phyloP scores from a whole-genome alignment of 345 rosid genomes.

The Camelina neglecta region DNA sequence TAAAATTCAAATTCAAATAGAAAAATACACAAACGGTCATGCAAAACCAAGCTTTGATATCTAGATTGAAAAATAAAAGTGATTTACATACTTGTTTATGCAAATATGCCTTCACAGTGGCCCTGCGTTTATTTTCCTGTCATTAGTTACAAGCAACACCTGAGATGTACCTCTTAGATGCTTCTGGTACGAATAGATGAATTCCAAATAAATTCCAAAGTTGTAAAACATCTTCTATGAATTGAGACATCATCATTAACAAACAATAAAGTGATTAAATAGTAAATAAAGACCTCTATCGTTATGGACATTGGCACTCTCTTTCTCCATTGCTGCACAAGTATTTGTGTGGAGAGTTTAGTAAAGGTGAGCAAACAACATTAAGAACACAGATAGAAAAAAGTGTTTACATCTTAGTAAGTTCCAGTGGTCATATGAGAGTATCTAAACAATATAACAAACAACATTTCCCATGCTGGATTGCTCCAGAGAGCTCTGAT shows the following conservation, averaged over 20 bases:
- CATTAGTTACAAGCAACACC: too few relatives aligned
- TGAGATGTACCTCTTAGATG: slow-evolving; percentile 52
- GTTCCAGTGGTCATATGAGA: slow-evolving; percentile 1
- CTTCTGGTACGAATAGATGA: slow-evolving; percentile 80
- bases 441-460: not conserved
- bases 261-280: not conserved
- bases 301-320: slow-evolving; percentile 85
- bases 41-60: too few relatives aligned
- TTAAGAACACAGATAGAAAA: not conserved
- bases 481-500: slow-evolving; percentile 80
- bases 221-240: not conserved
- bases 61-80: too few relatives aligned
- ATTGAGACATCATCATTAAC: slow-evolving; percentile 1
- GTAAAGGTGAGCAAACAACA: not conserved
- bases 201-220: slow-evolving; percentile 45
- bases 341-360: slow-evolving; percentile 65
- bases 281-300: slow-evolving; percentile 65
- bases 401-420: not conserved
- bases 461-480: slow-evolving; percentile 39
- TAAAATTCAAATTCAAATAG: slow-evolving; percentile 21
- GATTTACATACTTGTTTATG: too few relatives aligned
- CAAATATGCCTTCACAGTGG: too few relatives aligned
- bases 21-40: too few relatives aligned
- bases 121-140: too few relatives aligned
- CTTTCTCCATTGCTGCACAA: slow-evolving; percentile 80